These are phyloP conservation scores for Tubosaeta brunneosetosa DNA, from an alignment of 768 basidiomycete species.

Conservation along the genomic window DNA sequence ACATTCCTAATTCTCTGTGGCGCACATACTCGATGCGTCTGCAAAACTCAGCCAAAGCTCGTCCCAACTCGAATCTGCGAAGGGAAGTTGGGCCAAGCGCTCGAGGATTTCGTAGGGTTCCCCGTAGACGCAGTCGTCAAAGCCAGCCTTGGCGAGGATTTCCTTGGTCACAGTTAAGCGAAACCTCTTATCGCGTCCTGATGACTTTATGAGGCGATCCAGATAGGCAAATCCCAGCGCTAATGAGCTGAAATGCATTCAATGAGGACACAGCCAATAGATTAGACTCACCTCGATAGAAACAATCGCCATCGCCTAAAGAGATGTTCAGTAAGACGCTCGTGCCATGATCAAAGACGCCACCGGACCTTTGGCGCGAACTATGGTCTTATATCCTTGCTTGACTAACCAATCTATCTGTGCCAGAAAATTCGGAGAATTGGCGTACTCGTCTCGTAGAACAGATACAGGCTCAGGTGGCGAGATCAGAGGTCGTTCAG, in stretches of 20 bases:
- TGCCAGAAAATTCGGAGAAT: constrained; percentile 53
- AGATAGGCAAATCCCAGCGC: constrained; percentile 82
- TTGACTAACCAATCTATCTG: constrained; percentile 70
- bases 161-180: constrained; percentile 46
- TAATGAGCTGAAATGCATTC: constrained; percentile 31
- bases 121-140: constrained; percentile 64
- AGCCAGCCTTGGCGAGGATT: constrained; percentile 53
- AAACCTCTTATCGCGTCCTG: constrained; percentile 45
- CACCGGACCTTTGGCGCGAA: constrained; percentile 63
- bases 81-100: constrained; percentile 40
- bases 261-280: not conserved
- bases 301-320: constrained; percentile 85
- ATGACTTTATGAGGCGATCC: constrained; percentile 55
- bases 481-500: constrained; percentile 51
- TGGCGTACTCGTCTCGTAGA: constrained; percentile 63
- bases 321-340: not conserved
- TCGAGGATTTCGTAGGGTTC: constrained; percentile 70
- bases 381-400: constrained; percentile 61
- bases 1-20: not conserved
- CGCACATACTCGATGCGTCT: constrained; percentile 41
- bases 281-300: constrained; percentile 70
- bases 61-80: constrained; percentile 31
- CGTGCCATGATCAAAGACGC: not conserved
- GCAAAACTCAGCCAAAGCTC: constrained; percentile 45
- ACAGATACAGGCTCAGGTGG: constrained; percentile 46